Base-by-base conservation (phyloP, 306 rosid species). In the Inga oerstediana region DNA sequence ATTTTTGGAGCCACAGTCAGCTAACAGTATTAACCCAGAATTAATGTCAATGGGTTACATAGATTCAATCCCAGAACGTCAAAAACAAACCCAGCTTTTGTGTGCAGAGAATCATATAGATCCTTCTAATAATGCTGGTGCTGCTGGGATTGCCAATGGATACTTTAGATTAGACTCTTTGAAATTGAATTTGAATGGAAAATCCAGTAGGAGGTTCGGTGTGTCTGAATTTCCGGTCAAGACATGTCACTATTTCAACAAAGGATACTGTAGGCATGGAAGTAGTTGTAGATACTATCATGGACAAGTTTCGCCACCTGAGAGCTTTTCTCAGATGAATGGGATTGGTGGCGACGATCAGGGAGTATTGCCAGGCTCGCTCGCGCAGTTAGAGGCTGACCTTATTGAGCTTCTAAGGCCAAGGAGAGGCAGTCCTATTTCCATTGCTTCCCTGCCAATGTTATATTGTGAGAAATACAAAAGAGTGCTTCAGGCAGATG, bases 251-350 rank as follows among this genome's bases (percentile, higher is more conserved):
- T 65, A 32, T 65, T 32, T 32, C 71, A 65, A 13, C 71, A 65
- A 65, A 65, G 71, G 71, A 65, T 32, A 32, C n/a, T 65, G 71
- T 65, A 65, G 16, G 71, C 44, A 65, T 65, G 71, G 71, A 65
- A 65, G 41, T 65, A 65, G n/a, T 32, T 65, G 71, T 32, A 65
- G 71, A 30, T 65, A 6, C 43, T 7, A 5, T 15, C 71, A 65
- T 65, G 71, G n/a, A 32, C 71, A 65, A 65, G 71, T 65, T 65
- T n/a, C 43, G 15, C 43, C n/a, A 65, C 43, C n/a, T 15, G 43
- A 65, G 43, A 32, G n/a, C 43, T 65, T 30, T 44, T 34, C 41
- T 32, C 71, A 65, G 3, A 65, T 65, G 44, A 32, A 65, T 65
- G 71, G 43, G n/a, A 65, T 16, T 0, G 43, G 19, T 65, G 71